phyloP scores from a whole-genome alignment of 2,329 filamentous ascomycete genomes.

The Sporothrix globosa region DNA sequence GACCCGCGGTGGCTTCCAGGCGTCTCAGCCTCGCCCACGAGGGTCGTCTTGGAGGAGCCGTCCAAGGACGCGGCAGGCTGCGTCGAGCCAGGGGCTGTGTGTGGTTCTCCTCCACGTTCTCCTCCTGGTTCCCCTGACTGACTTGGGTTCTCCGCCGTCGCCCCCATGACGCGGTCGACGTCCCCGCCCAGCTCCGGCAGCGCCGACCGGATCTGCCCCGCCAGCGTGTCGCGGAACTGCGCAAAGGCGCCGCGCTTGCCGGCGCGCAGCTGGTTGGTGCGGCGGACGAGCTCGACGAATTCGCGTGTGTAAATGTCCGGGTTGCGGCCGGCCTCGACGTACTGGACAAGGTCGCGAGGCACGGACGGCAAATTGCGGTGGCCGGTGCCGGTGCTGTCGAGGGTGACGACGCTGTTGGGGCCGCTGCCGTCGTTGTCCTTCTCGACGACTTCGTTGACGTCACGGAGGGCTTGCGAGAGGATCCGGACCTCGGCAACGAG shows the following conservation, averaged over 20 bases:
- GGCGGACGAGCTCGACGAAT: conserved; percentile 69
- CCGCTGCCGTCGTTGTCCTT: not conserved
- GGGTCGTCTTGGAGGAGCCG: conserved; percentile 3
- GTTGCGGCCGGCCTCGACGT: conserved; percentile 72
- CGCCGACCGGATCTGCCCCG: conserved; percentile 58
- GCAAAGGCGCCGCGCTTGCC: conserved; percentile 66
- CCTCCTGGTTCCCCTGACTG: not conserved
- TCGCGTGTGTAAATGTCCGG: conserved; percentile 75
- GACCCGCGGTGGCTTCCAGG: not conserved
- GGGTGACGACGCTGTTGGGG: not conserved
- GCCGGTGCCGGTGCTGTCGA: conserved; percentile 20
- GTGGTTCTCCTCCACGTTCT: not conserved
- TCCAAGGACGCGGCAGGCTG: not conserved
- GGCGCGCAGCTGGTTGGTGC: conserved; percentile 67
- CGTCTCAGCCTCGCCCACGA: not conserved
- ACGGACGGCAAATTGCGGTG: conserved; percentile 52
- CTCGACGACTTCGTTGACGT: conserved; percentile 48
- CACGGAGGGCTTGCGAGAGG: conserved; percentile 47
- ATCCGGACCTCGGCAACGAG: conserved; percentile 58
- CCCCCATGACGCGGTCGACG: conserved; percentile 54
- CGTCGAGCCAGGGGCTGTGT: not conserved
- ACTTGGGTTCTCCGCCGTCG: conserved; percentile 43
- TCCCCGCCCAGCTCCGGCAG: conserved; percentile 64
- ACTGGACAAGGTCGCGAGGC: conserved; percentile 66
- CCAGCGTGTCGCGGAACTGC: conserved; percentile 64